Evolutionary conservation across 2,329 filamentous ascomycete species (phyloP).

Genomic region (Pseudogymnoascus sp.): DNA sequence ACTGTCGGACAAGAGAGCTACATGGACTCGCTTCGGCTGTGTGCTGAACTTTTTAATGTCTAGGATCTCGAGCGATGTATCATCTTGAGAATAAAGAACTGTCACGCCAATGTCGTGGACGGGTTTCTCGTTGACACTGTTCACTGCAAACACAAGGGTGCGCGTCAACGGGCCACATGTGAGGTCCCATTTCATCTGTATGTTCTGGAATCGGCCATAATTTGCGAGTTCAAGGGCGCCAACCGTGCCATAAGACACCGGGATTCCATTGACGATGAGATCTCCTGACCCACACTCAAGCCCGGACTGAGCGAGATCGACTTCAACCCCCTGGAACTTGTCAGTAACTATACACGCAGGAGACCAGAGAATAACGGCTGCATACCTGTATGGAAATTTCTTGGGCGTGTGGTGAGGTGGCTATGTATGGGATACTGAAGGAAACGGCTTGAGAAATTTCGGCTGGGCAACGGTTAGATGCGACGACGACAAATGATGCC

Average conservation of each 20-base stretch:
- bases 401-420: background rate
- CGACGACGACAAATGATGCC: background rate
- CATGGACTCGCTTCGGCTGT: background rate
- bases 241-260: background rate
- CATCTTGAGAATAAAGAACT: background rate
- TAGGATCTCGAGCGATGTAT: background rate
- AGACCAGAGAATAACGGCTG: background rate
- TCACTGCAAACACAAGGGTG: background rate
- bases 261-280: background rate
- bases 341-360: background rate
- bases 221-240: background rate
- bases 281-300: background rate
- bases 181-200: constrained; percentile 1
- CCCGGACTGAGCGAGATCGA: background rate
- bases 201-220: background rate
- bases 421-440: background rate
- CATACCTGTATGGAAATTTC: background rate
- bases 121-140: background rate
- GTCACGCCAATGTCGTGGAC: background rate
- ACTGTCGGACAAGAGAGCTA: background rate
- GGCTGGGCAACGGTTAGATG: background rate
- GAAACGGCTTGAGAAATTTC: background rate
- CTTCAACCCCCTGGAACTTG: background rate
- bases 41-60: background rate
- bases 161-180: constrained; percentile 1